Conservation (phyloP, 768 basidiomycete species). For the Collybia sordida region DNA sequence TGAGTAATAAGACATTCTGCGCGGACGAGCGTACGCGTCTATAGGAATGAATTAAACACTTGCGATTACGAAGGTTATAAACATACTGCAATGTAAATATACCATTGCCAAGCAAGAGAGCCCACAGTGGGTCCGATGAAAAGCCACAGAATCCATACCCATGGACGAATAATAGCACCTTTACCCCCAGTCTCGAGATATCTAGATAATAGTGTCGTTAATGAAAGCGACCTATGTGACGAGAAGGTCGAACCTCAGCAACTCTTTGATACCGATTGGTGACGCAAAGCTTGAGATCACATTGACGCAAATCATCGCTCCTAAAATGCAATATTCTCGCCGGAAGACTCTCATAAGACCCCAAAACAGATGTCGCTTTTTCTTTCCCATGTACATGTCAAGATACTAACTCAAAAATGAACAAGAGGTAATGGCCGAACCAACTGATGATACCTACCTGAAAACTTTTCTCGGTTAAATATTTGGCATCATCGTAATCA, state of each 20-base stretch:
- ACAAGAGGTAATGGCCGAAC: too few relatives aligned
- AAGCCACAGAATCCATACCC: conserved; percentile 64
- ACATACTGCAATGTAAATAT: conserved; percentile 46
- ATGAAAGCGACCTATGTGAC: not conserved
- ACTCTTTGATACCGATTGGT: conserved; percentile 40
- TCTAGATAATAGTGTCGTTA: conserved; percentile 20
- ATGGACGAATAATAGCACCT: conserved; percentile 53
- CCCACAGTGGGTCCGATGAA: conserved; percentile 46
- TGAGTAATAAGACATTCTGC: conserved; percentile 44
- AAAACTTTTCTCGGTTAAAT: conserved; percentile 25
- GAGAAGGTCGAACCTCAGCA: conserved; percentile 34
- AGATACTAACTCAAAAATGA: conserved; percentile 22
- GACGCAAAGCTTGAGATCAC: conserved; percentile 28
- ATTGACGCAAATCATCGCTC: conserved; percentile 24
- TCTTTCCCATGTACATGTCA: conserved; percentile 38
- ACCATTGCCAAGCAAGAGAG: conserved; percentile 51
- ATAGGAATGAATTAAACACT: conserved; percentile 15
- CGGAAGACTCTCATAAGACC: conserved; percentile 41
- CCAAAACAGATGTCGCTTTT: conserved; percentile 44
- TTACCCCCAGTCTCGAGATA: conserved; percentile 58
- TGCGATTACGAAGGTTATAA: not conserved
- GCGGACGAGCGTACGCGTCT: conserved; percentile 47
- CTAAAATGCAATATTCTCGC: conserved; percentile 29
- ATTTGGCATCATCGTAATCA: conserved; percentile 49
- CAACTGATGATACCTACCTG: conserved; percentile 20